Base-by-base conservation (phyloP, 176 grass and related monocot genomes). In the Chloris gayana region DNA sequence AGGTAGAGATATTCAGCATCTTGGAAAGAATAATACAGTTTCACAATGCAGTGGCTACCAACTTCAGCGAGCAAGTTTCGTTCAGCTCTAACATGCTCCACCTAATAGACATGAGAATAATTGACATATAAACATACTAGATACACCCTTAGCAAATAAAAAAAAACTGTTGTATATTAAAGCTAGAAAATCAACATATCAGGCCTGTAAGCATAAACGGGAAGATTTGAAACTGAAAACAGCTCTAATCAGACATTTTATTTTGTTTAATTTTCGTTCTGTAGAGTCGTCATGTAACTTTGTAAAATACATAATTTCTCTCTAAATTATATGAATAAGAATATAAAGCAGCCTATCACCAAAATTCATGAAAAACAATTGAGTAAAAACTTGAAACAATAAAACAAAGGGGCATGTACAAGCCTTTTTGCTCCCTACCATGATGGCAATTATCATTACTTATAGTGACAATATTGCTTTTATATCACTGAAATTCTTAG, bases 21-120 rank as follows among this genome's bases (percentile, higher is more conserved):
- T 87, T 95, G 93, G 75, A 95, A 95, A 79, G 93, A 95, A 80
- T 83, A 95, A 73, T 88, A 91, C 27, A 95, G 78, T 57, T 95
- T 95, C 77, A 95, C 87, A 47, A 95, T 89, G 66, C 64, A 92
- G 75, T 95, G 81, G 69, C 87, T 95, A 83, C 88, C 93, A 80
- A 92, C 85, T 82, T 95, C 93, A 46, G 89, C 89, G 29, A 95
- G 87, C 30, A 95, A 82, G 13, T 95, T 95, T 63, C 93, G 89
- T 80, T 95, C 93, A 76, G 93, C 85, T 81, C 63, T 88, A 69
- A 92, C 93, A 92, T 95, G 89, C 39, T 92, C 93, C 61, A 95
- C 93, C 93, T 95, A 53, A 83, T 70, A 84, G 49, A 80, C 32
- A 77, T 77, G 34, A 51, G 38, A 64, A 41, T 13, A 54, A 72